Evolutionary conservation across 139 green algal genomes (phyloP).

Genomic region (Pleodorina starrii): DNA sequence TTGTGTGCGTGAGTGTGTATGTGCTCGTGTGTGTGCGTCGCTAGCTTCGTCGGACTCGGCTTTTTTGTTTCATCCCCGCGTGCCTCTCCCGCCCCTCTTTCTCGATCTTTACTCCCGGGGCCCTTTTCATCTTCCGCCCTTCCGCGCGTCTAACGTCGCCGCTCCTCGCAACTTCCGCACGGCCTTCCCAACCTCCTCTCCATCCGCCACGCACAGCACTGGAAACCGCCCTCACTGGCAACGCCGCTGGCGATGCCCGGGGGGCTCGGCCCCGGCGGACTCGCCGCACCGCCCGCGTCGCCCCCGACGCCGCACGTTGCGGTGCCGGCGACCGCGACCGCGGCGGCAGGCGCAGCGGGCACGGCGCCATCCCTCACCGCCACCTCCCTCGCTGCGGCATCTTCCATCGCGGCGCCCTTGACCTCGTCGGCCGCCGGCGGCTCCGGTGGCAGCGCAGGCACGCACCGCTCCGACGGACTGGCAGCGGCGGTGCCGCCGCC

Average conservation of each 20-base stretch:
- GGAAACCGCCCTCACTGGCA: slow-evolving; percentile 2
- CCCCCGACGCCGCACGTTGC: background rate
- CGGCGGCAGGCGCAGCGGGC: background rate
- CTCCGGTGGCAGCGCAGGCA: background rate
- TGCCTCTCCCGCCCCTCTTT: no score
- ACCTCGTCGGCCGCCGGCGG: background rate
- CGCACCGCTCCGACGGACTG: background rate
- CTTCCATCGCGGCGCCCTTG: background rate
- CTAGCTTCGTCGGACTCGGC: no score
- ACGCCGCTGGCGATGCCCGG: background rate
- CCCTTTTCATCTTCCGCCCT: no score
- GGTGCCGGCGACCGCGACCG: background rate
- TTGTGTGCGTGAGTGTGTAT: no score
- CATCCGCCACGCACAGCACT: background rate
- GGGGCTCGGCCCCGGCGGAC: background rate
- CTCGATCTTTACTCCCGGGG: no score
- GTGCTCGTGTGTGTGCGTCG: no score
- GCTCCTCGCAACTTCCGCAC: no score
- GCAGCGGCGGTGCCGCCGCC: background rate
- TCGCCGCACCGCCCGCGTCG: background rate
- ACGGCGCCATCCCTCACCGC: background rate
- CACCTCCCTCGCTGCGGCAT: background rate
- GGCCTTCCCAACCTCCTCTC: background rate
- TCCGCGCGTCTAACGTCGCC: no score
- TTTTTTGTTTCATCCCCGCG: no score